Conservation (phyloP, 805 yeast species). For the Debaryomyces prosopidis region DNA sequence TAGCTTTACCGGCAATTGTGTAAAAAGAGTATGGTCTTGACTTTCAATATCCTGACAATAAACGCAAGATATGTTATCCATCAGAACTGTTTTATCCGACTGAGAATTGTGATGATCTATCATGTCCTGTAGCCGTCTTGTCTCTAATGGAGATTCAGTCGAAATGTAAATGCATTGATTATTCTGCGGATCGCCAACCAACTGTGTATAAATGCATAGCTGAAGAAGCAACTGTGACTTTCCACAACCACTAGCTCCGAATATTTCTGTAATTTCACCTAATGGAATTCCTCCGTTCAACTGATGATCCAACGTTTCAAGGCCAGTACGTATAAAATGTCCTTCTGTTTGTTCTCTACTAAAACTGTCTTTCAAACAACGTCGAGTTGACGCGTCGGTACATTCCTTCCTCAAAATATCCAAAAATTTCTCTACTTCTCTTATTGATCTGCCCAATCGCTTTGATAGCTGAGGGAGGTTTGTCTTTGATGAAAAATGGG, state of each 20-base stretch:
- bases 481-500: slow-evolving; percentile 8
- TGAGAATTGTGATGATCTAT: slow-evolving; percentile 12
- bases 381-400: background rate
- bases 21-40: slow-evolving; percentile 69
- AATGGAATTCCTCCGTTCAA: slow-evolving; percentile 32
- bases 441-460: slow-evolving; percentile 22
- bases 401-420: slow-evolving; percentile 9
- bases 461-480: slow-evolving; percentile 19
- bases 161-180: slow-evolving; percentile 58
- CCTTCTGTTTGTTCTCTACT: background rate
- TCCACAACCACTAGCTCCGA: slow-evolving; percentile 85
- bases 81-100: slow-evolving; percentile 8
- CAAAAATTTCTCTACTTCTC: slow-evolving; percentile 25
- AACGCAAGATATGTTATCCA: slow-evolving; percentile 48
- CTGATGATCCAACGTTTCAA: slow-evolving; percentile 22
- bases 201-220: slow-evolving; percentile 58
- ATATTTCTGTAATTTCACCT: slow-evolving; percentile 60
- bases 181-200: background rate
- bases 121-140: slow-evolving; percentile 50
- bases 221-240: slow-evolving; percentile 80
- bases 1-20: slow-evolving; percentile 63
- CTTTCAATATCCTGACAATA: slow-evolving; percentile 68
- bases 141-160: slow-evolving; percentile 75
- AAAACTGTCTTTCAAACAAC: background rate
- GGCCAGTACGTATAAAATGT: slow-evolving; percentile 21